These are phyloP conservation scores for Arabidopsis lyrata DNA, from an alignment of 441 rosid genomes.

Conservation along the genomic window DNA sequence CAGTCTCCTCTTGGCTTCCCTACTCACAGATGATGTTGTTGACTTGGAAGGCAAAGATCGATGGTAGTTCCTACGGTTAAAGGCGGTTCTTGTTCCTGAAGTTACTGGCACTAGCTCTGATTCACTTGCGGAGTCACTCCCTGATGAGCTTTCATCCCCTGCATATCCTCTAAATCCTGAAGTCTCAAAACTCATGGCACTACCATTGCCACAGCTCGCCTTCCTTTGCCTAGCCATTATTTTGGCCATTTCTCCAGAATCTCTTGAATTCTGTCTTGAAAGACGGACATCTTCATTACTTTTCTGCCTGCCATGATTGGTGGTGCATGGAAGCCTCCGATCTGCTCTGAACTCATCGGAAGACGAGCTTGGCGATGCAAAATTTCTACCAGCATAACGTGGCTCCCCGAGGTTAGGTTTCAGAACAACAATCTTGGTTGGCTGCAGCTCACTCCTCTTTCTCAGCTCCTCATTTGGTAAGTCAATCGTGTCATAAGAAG, in stretches of 20 bases:
- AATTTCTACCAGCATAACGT: constrained; percentile 48
- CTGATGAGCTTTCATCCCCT: constrained; percentile 91
- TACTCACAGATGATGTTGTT: constrained; percentile 71
- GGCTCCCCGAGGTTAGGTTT: constrained; percentile 78
- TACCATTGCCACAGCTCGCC: constrained; percentile 48
- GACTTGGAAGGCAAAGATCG: constrained; percentile 57
- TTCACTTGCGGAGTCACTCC: constrained; percentile 77
- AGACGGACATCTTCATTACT: constrained; percentile 52
- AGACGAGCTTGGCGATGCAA: constrained; percentile 60
- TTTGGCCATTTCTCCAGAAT: constrained; percentile 72
- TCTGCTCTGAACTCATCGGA: constrained; percentile 61
- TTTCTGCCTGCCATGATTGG: constrained; percentile 52
- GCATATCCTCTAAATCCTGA: constrained; percentile 72
- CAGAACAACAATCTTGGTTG: constrained; percentile 89
- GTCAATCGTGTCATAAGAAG: constrained; percentile 45
- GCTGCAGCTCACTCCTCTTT: constrained; percentile 53
- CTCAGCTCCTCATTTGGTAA: constrained; percentile 54
- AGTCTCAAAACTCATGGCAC: constrained; percentile 52
- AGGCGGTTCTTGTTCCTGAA: constrained; percentile 54
- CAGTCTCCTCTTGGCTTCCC: constrained; percentile 92
- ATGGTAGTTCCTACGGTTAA: constrained; percentile 51
- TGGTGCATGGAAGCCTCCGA: constrained; percentile 53
- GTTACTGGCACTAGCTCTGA: constrained; percentile 57
- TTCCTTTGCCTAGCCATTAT: constrained; percentile 74
- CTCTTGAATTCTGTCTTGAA: constrained; percentile 64